Conservation (phyloP, 2,329 filamentous ascomycete genomes). For the Botrytis galanthina region DNA sequence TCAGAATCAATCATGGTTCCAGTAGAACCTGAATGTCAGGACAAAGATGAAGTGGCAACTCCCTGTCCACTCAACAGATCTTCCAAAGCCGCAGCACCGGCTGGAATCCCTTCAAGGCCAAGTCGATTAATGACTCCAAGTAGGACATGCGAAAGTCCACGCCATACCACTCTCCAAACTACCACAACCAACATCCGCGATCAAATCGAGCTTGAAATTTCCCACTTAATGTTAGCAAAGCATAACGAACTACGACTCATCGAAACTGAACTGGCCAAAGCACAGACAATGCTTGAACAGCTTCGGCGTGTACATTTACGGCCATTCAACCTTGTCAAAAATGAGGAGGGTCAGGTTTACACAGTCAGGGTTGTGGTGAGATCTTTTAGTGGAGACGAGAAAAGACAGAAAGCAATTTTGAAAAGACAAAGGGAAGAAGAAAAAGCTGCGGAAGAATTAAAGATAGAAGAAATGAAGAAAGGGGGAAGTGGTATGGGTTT, state of each 20-base stretch:
- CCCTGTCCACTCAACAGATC: accelerated
- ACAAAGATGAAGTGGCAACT: background rate
- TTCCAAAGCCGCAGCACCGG: too few species aligned
- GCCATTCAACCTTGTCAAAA: conserved; percentile 69
- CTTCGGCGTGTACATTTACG: conserved; percentile 88
- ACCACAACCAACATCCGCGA: background rate
- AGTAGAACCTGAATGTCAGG: background rate
- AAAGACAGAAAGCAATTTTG: background rate
- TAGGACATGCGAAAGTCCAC: background rate
- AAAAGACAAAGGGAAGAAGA: background rate
- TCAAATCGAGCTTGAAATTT: conserved; percentile 2
- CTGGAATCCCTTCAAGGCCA: background rate
- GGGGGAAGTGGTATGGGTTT: conserved; percentile 1
- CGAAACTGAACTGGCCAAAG: conserved; percentile 94
- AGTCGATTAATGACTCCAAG: background rate
- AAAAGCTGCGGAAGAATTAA: background rate
- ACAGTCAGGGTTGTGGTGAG: background rate
- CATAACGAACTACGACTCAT: conserved; percentile 92
- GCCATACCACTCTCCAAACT: background rate
- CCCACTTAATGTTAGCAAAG: conserved; percentile 69
- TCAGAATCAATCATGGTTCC: background rate
- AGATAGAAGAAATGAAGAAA: background rate
- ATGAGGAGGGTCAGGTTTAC: conserved; percentile 48
- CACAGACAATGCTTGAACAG: conserved; percentile 89
- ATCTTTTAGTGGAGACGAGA: background rate